These are phyloP conservation scores for Macaranga tanarius DNA, from an alignment of 441 rosid species.

Conservation along the genomic window DNA sequence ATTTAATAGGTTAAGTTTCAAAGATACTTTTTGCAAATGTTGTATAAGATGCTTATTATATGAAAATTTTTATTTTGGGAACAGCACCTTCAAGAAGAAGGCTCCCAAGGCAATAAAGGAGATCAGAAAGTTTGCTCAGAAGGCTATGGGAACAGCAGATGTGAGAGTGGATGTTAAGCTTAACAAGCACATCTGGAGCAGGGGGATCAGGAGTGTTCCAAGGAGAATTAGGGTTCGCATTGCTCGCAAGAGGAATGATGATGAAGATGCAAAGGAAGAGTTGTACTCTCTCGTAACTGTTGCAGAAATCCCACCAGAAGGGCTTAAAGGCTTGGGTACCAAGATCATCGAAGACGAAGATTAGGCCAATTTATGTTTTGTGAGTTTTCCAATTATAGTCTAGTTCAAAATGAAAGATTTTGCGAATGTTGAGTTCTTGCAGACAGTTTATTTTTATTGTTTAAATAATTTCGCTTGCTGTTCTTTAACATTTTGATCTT, in stretches of 20 bases:
- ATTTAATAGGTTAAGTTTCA: too few species aligned
- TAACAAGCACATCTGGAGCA: constrained; percentile 93
- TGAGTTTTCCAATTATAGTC: background rate
- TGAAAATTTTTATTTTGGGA: background rate
- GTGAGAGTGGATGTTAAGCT: constrained; percentile 92
- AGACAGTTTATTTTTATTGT: background rate
- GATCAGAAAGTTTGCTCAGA: constrained; percentile 80
- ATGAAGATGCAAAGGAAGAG: constrained; percentile 96
- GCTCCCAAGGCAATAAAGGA: constrained; percentile 96
- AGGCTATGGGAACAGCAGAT: constrained; percentile 88
- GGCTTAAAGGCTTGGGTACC: constrained; percentile 70
- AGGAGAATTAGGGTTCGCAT: constrained; percentile 86
- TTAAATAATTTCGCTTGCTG: background rate
- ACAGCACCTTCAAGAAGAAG: constrained; percentile 96
- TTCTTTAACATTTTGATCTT: background rate
- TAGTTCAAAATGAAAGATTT: constrained; percentile 7
- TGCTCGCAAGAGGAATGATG: constrained; percentile 86
- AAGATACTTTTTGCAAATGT: too few species aligned
- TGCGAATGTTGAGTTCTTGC: constrained; percentile 15
- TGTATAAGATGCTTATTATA: background rate
- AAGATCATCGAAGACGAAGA: constrained; percentile 81
- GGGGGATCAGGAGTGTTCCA: constrained; percentile 84
- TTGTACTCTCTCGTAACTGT: constrained; percentile 86
- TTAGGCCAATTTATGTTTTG: constrained; percentile 22
- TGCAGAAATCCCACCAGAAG: constrained; percentile 78